Evolutionary conservation across 805 yeast genomes (phyloP).

Genomic region (Candida dajiaensis): DNA sequence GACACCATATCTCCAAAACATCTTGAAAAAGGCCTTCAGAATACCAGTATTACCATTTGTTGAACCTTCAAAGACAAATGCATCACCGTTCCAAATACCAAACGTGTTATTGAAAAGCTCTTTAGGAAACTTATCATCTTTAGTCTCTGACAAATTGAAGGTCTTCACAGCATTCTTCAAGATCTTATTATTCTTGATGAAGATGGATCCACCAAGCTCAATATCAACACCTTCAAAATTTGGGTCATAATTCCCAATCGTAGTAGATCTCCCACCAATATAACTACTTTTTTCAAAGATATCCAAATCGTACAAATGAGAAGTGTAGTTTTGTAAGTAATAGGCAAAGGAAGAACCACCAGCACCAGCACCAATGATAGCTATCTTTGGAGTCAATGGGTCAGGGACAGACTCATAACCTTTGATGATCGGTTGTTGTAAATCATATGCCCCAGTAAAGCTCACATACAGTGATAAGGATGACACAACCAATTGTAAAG

Average conservation of each 20-base stretch:
- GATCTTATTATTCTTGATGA: conserved; percentile 35
- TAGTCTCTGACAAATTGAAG: conserved; percentile 26
- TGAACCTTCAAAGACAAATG: conserved; percentile 13
- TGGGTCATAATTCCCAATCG: conserved; percentile 26
- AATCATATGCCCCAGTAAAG: neutral
- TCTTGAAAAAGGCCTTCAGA: conserved; percentile 8
- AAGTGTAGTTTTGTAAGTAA: conserved; percentile 34
- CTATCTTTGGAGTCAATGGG: conserved; percentile 19
- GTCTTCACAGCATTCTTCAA: conserved; percentile 31
- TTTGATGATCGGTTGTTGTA: neutral
- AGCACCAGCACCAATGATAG: conserved; percentile 47
- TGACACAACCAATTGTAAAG: neutral
- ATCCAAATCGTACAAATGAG: conserved; percentile 30
- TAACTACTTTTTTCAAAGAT: conserved; percentile 34
- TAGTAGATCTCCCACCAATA: conserved; percentile 42
- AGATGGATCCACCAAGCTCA: conserved; percentile 44
- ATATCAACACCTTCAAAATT: conserved; percentile 11
- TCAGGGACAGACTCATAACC: neutral
- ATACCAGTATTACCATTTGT: conserved; percentile 2
- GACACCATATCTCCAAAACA: conserved; percentile 28
- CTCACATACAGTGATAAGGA: neutral
- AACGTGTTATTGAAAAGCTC: conserved; percentile 14
- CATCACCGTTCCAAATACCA: conserved; percentile 35
- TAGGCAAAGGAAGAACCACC: conserved; percentile 45
- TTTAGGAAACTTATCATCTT: conserved; percentile 10